Evolutionary conservation across 371 early-diverging fungal species (phyloP), one percentile per base, ranked within the genome.

Genomic region (Mucor piriformis): DNA sequence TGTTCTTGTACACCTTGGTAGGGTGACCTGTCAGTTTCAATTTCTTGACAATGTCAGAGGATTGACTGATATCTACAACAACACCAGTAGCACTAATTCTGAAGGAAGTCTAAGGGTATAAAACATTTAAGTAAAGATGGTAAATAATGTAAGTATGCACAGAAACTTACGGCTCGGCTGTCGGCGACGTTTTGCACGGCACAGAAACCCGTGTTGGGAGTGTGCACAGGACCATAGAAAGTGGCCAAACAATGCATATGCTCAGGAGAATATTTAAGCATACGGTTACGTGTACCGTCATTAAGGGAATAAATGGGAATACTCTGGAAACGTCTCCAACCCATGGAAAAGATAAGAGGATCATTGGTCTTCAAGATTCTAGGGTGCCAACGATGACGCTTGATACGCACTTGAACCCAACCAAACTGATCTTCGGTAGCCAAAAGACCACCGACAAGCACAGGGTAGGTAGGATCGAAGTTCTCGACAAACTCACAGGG

Each of bases 181-280:
- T 88, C 88, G 13, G 92, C 69, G 10, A 94, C 88, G 38, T 85
- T 87, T 61, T 91, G 91, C 51, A 95, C 88, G 20, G 95, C 92
- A 76, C 96, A 97, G 78, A 98, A 97, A 47, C 96, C 96, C 6
- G 97, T 96, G 56, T 94, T 95, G 27, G 95, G 96, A n/a, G 94
- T 88, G 51, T 94, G 91, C 35, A 92, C 88, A 49, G 89, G 92
- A 81, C 92, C 97, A 67, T 92, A 98, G 67, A 98, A 88, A 0
- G 94, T 91, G 12, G 95, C 97, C 51, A 94, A 70, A 83, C 99
- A 98, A 83, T 98, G 97, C 97, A 97, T 96, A 70, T 97, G 98
- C 74, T 97, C 96, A 6, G 99, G 99, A 6, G 98, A 96, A 74
- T 99, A 98, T 77, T 99, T 99, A 46, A 99, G 84, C 95, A 98